Percentiles rank a stretch among this genome's conserved stretches.
phyloP scores from a whole-genome alignment of 768 basidiomycete species.

The Rhizopogon salebrosus region DNA sequence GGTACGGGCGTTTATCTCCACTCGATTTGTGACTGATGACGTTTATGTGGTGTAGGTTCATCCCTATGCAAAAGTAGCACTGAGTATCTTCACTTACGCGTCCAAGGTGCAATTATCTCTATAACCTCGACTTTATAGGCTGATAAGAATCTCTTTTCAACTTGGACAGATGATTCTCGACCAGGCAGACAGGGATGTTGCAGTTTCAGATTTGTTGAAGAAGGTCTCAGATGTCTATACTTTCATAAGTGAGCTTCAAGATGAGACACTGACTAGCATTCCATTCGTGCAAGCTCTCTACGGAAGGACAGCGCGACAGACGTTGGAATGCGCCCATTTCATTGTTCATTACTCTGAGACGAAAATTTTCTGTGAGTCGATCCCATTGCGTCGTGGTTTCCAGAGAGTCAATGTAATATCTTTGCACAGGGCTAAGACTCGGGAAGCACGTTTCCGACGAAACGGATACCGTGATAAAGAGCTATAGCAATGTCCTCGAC shows the following conservation, averaged over 20 bases:
- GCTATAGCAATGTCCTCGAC: background rate
- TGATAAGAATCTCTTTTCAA: background rate
- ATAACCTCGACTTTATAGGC: background rate
- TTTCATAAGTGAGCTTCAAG: constrained; percentile 2
- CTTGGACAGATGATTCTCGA: background rate
- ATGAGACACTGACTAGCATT: background rate
- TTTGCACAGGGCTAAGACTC: background rate
- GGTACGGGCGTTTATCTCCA: background rate
- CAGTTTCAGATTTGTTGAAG: background rate
- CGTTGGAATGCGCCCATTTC: constrained; percentile 4
- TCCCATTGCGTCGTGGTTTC: background rate
- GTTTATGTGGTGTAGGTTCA: background rate
- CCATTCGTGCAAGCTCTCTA: background rate
- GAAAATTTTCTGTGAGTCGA: constrained; percentile 4
- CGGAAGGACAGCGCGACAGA: background rate
- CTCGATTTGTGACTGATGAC: background rate
- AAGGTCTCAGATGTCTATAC: background rate
- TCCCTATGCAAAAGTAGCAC: background rate
- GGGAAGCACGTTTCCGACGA: background rate
- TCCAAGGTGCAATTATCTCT: background rate
- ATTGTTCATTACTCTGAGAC: constrained; percentile 2
- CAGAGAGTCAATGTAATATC: background rate
- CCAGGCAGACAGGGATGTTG: background rate
- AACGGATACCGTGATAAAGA: background rate
- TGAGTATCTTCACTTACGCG: background rate